Evolutionary conservation across 345 rosid genomes (phyloP), one percentile per base, ranked within the genome.

Genomic region (Diplotaxis tenuifolia): DNA sequence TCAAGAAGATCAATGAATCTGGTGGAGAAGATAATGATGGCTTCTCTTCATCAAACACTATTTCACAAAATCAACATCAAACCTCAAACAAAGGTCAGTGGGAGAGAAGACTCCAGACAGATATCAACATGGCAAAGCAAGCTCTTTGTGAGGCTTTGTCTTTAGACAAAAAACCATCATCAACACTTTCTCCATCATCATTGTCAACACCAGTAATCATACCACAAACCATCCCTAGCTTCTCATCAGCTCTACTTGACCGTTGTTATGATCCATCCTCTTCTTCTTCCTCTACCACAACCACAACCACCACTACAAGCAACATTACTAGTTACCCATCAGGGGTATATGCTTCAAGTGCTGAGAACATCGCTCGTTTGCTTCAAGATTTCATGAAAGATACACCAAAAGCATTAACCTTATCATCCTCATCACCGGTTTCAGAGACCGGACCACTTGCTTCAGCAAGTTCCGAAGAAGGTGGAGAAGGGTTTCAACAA

Each of bases 51-150:
- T 67, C 75, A 73, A 78, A 9, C 65, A 61, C 59, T 52, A 21
- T 31, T 61, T 73, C 74, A 45, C 75, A 73, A 19, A 73, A 73
- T 29, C 75, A 73, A 18, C 29, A 73, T 23, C 81, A 78, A 74
- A 53, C 34, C 65, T 81, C 85, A 7, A 73, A 45, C 32, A 92
- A 89, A 80, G 97, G 93, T 47, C 97, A 86, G 70, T 92, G 97
- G 97, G 97, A 92, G 81, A 86, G 92, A 78, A 84, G 88, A 78
- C 97, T 95, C 38, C 99, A 95, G 61, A 86, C 96, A 9, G 96
- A 95, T 71, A 92, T 92, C 61, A 84, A 84, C 75, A 88, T 79
- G 87, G 99, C 99, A 1, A 88, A 82, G 62, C 92, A 81, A 80
- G 98, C 98, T 54, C 88, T 95, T 9, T 80, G 82, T 15, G 92